Conservation (phyloP, 179 eudicot species). For the Gypsophila paniculata region DNA sequence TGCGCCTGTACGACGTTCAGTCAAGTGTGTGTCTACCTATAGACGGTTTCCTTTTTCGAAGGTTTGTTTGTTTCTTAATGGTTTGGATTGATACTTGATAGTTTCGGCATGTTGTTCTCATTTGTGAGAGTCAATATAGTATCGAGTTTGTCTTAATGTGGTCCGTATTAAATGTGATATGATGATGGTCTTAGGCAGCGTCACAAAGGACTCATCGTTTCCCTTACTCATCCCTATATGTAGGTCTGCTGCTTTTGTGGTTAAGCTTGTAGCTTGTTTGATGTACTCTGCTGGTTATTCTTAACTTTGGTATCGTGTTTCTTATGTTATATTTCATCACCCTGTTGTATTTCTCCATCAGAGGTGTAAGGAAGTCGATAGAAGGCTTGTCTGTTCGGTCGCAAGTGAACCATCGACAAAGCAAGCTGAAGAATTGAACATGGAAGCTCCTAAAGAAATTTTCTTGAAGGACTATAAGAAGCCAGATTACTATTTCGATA, state of each 20-base stretch:
- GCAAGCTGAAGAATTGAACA: slow-evolving; percentile 57
- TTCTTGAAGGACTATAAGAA: slow-evolving; percentile 84
- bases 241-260: slow-evolving; percentile 34
- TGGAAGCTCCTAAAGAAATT: slow-evolving; percentile 91
- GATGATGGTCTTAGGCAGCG: slow-evolving; percentile 39
- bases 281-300: neutral
- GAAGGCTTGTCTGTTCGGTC: slow-evolving; percentile 74
- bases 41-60: slow-evolving; percentile 37
- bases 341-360: slow-evolving; percentile 21
- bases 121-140: neutral
- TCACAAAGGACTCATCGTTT: slow-evolving; percentile 36
- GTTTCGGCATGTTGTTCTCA: neutral
- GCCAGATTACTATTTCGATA: slow-evolving; percentile 89
- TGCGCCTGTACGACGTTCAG: slow-evolving; percentile 29
- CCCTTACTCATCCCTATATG: slow-evolving; percentile 40
- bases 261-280: neutral
- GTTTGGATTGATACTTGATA: neutral
- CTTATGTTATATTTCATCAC: neutral
- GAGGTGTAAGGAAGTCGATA: slow-evolving; percentile 41
- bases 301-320: neutral
- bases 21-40: slow-evolving; percentile 34
- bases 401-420: slow-evolving; percentile 58
- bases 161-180: slow-evolving; percentile 4
- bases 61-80: slow-evolving; percentile 40
- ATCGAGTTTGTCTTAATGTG: neutral